A percentile compares a stretch with the other conserved stretches of the same genome.
Conservation (phyloP, 2,329 filamentous ascomycete genomes). For the Leptographium lundbergii region DNA sequence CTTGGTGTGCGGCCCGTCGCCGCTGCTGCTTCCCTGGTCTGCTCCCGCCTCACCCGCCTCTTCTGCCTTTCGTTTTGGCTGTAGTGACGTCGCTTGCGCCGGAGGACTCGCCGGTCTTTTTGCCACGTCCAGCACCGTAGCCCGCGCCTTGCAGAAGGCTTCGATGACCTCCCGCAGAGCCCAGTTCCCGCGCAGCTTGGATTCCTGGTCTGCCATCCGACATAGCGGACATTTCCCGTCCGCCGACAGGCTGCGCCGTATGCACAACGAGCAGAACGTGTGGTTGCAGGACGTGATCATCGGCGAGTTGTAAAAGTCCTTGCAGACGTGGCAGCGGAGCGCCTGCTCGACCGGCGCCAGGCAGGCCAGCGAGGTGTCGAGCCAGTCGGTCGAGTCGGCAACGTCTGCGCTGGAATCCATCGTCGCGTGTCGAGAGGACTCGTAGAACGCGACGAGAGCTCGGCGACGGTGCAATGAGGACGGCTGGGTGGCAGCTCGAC, state of each 20-base stretch:
- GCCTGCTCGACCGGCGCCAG: conserved; percentile 67
- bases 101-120: conserved; percentile 23
- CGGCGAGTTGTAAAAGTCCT: conserved; percentile 89
- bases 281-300: conserved; percentile 93
- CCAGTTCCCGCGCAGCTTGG: conserved; percentile 75
- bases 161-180: conserved; percentile 75
- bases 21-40: neutral
- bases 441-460: neutral
- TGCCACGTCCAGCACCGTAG: conserved; percentile 52
- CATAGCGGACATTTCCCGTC: conserved; percentile 87
- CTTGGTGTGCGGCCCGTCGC: conserved; percentile 27
- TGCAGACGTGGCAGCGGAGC: conserved; percentile 92
- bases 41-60: conserved; percentile 6
- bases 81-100: conserved; percentile 4
- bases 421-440: neutral
- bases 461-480: neutral
- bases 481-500: neutral
- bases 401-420: conserved; percentile 28
- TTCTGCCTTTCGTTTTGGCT: conserved; percentile 40
- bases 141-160: conserved; percentile 56
- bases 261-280: conserved; percentile 94
- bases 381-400: conserved; percentile 77
- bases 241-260: conserved; percentile 68
- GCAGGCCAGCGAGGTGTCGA: conserved; percentile 52
- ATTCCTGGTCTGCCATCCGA: conserved; percentile 64